Base-by-base conservation (phyloP, 306 rosid genomes). In the Cucumis melo region DNA sequence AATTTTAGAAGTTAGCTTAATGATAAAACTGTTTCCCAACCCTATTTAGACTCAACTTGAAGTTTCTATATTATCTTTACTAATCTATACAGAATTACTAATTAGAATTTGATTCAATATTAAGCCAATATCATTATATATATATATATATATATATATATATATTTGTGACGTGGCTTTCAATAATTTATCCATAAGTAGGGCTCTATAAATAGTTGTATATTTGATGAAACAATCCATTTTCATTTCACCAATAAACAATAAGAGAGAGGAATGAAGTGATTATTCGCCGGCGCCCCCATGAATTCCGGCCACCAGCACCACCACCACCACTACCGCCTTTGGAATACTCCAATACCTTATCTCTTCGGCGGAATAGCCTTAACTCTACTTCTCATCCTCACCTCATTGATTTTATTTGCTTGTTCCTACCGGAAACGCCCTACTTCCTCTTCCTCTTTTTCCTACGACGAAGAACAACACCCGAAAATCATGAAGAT, bases 311-410 rank as follows among this genome's bases (percentile, higher is more conserved):
- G 74, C 77, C 46, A 46, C 73, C 44, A n/a, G n/a, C n/a, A 64
- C 77, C 44, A 64, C 79, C 80, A 62, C 71, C 36, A 27, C 73
- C 44, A 64, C 77, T 36, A 55, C 79, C 80, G 66, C 71, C 38
- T 82, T 41, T 95, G 96, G 99, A 83, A 80, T 39, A 85, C 99
- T 21, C 96, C 98, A 41, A 65, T 88, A 15, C 99, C 96, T 5
- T 95, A 95, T 77, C 87, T 95, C 11, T 92, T 90, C 77, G 97
- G 99, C 19, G 78, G 97, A 78, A 71, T 95, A 44, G 89, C 89
- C 1, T 0, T 86, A 21, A 82, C 85, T 86, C 67, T 95, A 9
- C 34, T 77, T 13, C 91, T 95, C 21, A 89, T 95, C 59, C 77
- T 82, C 32, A 78, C 81, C 21, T 92, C 98, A 75, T 80, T 95